phyloP scores from a whole-genome alignment of 1,139 yeast genomes.

The Geotrichum restrictum region DNA sequence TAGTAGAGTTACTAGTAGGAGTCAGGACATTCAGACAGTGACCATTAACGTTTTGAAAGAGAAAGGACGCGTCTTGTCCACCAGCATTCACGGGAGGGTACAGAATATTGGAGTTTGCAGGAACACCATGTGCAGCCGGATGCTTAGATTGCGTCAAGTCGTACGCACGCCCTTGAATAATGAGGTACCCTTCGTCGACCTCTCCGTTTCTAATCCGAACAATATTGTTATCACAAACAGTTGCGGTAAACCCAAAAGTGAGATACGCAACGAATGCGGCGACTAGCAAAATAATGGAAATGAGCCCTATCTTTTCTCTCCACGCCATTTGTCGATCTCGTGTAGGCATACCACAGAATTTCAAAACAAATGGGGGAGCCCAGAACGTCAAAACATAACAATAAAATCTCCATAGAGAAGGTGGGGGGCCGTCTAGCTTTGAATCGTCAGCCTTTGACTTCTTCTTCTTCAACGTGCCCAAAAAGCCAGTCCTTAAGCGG shows the following conservation, averaged over 20 bases:
- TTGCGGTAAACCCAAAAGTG: constrained; percentile 77
- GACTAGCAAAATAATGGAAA: constrained; percentile 61
- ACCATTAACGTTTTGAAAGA: constrained; percentile 84
- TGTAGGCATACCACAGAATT: constrained; percentile 62
- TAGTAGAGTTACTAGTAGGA: constrained; percentile 34
- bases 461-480: neutral
- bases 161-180: constrained; percentile 74
- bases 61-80: constrained; percentile 71
- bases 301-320: constrained; percentile 82
- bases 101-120: constrained; percentile 43
- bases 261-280: constrained; percentile 72
- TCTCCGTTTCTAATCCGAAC: constrained; percentile 53
- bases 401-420: constrained; percentile 70
- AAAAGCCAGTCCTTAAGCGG: neutral
- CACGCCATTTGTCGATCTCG: constrained; percentile 80
- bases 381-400: constrained; percentile 73
- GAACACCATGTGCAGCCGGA: constrained; percentile 45
- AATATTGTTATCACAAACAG: constrained; percentile 55
- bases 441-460: neutral
- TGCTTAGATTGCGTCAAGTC: constrained; percentile 43
- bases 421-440: constrained; percentile 20
- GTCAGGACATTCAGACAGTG: constrained; percentile 67
- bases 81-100: constrained; percentile 39
- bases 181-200: constrained; percentile 53
- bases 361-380: constrained; percentile 79